Base-by-base conservation (phyloP, 257 asterid species). In the Leptodermis oblonga region DNA sequence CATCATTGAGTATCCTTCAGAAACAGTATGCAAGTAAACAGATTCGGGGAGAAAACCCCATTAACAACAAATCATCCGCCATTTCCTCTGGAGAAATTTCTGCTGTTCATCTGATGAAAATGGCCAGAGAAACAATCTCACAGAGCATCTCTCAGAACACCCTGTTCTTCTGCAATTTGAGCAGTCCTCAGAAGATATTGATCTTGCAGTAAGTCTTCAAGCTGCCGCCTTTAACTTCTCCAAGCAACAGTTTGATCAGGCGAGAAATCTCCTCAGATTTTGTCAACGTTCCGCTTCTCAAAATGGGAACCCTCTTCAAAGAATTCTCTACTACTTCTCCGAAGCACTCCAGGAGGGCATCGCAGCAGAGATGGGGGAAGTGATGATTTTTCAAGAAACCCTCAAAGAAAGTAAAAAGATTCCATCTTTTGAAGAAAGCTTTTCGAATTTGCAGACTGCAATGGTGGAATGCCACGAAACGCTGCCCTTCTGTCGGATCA, bases 301-400 rank as follows among this genome's bases (percentile, higher is more conserved):
- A 25, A 43, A 41, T 12, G 82, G 76, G 5, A 79, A 43, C 53
- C 79, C 81, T 17, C 64, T 67, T 2, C 77, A 78, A 37, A 80
- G 82, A 65, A 69, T 68, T 1, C 78, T 68, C 4, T 61, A 55
- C 43, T 78, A 67, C 12, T 73, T 81, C 9, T 33, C 81, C 5
- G 70, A 71, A 46, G 86, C 86, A 62, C 77, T 86, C 46, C 60
- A 65, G 26, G 80, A 80, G 73, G 81, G 70, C 69, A 82, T 84
- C 9, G 45, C 33, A 3, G 15, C 46, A 36, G 82, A 80, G 41
- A 68, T 51, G 33, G 82, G 83, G 15, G 82, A 76, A 11, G n/a
- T n/a, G n/a, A 30, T 25, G 1, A 49, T 43, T 14, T 56, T 55
- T 0, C 15, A 28, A 0, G 33, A 70, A 12, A 5, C 37, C 28